phyloP scores from a whole-genome alignment of 1,284 basidiomycete species.

The Pascua sp. region DNA sequence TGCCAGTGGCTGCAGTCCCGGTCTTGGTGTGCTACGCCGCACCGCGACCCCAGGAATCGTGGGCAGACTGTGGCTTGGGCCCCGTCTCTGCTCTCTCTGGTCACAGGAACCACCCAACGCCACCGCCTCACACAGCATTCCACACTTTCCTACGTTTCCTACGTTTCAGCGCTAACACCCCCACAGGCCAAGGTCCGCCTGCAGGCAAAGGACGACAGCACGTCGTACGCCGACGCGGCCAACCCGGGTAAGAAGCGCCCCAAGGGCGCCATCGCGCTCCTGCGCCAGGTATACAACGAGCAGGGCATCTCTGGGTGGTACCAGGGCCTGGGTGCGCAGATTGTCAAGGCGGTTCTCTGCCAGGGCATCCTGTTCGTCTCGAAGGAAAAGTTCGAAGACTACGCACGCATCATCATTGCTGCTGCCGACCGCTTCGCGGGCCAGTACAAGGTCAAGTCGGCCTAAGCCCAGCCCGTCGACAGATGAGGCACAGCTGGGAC shows the following conservation, averaged over 20 bases:
- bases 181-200: slow-evolving; percentile 85
- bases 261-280: slow-evolving; percentile 51
- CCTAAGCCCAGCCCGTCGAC: background rate
- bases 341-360: slow-evolving; percentile 59
- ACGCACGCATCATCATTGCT: slow-evolving; percentile 48
- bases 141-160: background rate
- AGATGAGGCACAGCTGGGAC: no score
- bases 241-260: slow-evolving; percentile 8
- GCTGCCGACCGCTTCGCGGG: background rate
- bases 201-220: slow-evolving; percentile 59
- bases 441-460: background rate
- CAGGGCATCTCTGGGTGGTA: slow-evolving; percentile 90
- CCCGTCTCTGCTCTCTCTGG: no score
- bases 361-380: slow-evolving; percentile 53
- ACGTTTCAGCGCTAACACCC: slow-evolving; percentile 3
- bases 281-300: slow-evolving; percentile 67
- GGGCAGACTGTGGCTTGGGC: no score
- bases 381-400: slow-evolving; percentile 50
- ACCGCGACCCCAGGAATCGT: background rate
- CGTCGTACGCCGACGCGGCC: slow-evolving; percentile 13
- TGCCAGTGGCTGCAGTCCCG: no score
- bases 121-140: no score
- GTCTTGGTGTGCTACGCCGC: background rate
- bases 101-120: no score
- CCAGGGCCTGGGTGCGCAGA: slow-evolving; percentile 70